phyloP scores from a whole-genome alignment of 2,329 filamentous ascomycete genomes.

The Gnomoniopsis sp. region DNA sequence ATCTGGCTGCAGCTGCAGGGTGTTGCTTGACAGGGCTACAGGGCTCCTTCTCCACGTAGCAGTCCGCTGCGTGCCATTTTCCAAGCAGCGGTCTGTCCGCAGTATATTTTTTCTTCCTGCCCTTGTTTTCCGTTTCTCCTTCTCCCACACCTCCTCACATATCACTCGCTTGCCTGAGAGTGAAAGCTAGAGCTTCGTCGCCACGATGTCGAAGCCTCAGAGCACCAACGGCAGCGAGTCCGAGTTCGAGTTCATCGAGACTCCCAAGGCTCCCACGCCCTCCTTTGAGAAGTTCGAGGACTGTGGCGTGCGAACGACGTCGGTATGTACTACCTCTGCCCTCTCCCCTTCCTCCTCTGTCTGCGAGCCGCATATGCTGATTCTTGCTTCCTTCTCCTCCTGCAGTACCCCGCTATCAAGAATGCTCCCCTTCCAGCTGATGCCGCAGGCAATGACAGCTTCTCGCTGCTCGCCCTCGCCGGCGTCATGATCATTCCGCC shows the following conservation, averaged over 20 bases:
- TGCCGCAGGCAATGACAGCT: constrained; percentile 75
- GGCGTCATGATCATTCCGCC: constrained; percentile 68
- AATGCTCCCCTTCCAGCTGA: constrained; percentile 94
- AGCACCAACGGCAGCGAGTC: constrained; percentile 47
- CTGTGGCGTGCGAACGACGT: constrained; percentile 54
- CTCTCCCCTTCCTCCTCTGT: not conserved
- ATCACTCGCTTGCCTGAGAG: not conserved
- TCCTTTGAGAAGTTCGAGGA: constrained; percentile 50
- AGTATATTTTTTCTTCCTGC: not conserved
- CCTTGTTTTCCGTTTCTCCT: not conserved
- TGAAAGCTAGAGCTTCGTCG: constrained; percentile 1
- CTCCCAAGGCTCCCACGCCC: constrained; percentile 47
- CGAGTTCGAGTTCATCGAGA: constrained; percentile 63
- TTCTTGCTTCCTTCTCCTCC: not conserved
- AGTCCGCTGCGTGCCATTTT: not conserved
- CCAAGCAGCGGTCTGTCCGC: constrained; percentile 13
- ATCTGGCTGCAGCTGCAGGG: constrained; percentile 6
- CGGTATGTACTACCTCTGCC: constrained; percentile 36
- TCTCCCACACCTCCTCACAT: not conserved
- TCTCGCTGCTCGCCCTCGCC: constrained; percentile 79
- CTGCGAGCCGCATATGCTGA: not conserved
- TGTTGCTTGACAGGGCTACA: not conserved
- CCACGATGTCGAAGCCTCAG: constrained; percentile 46
- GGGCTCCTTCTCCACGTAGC: not conserved
- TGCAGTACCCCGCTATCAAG: constrained; percentile 80